phyloP scores from a whole-genome alignment of 129 eudicot species.

The Artemisia tridentata region DNA sequence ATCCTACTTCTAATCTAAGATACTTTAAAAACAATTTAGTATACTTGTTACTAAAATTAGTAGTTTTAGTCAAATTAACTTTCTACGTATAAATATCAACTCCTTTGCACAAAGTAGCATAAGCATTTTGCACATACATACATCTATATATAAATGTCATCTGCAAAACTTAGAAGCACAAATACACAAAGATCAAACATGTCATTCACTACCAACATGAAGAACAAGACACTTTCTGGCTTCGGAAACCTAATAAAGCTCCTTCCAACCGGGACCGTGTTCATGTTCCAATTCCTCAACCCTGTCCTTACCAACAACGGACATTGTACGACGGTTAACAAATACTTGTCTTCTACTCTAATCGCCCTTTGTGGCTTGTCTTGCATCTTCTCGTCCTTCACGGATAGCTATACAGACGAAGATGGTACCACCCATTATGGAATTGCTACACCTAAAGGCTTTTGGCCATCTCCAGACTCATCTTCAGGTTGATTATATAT shows the following conservation, averaged over 20 bases:
- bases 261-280: slow-evolving; percentile 88
- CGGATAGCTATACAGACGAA: slow-evolving; percentile 65
- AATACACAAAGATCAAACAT: background rate
- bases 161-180: background rate
- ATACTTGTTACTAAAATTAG: too few relatives aligned
- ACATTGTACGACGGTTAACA: slow-evolving; percentile 50
- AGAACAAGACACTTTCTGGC: slow-evolving; percentile 41
- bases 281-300: slow-evolving; percentile 64
- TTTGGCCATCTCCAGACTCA: slow-evolving; percentile 45
- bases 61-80: too few relatives aligned
- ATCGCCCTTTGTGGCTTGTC: slow-evolving; percentile 47
- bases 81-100: too few relatives aligned
- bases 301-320: slow-evolving; percentile 71
- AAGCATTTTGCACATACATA: too few relatives aligned
- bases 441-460: slow-evolving; percentile 51
- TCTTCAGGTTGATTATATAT: slow-evolving; percentile 13
- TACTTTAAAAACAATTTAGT: too few relatives aligned
- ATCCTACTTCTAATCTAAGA: slow-evolving; percentile 31
- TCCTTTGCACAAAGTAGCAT: too few relatives aligned
- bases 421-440: slow-evolving; percentile 58
- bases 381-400: slow-evolving; percentile 68
- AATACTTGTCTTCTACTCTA: slow-evolving; percentile 44
- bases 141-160: too few relatives aligned
- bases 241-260: slow-evolving; percentile 71
- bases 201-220: slow-evolving; percentile 26